A percentile compares a stretch with the other conserved stretches of the same genome.
Conservation (phyloP, 345 rosid genomes). For the Passiflora organensis region DNA sequence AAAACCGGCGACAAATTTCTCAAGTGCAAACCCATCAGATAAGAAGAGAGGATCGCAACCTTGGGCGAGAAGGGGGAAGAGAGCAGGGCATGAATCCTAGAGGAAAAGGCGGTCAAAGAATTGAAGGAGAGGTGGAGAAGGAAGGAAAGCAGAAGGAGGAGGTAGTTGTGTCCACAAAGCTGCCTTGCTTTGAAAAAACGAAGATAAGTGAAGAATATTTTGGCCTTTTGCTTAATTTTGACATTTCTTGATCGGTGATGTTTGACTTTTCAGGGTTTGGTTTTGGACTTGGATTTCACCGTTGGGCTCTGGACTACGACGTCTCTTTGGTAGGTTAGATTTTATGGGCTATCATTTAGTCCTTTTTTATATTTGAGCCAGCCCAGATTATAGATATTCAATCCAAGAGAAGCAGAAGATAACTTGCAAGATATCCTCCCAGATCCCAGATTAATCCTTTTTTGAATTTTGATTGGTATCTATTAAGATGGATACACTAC, state of each 20-base stretch:
- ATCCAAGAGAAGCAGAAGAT: too few species aligned
- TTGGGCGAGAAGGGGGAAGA: neutral
- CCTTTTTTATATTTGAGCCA: too few species aligned
- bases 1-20: neutral
- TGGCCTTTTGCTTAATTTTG: neutral
- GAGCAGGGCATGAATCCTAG: neutral
- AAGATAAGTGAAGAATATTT: neutral
- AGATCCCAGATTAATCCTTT: too few species aligned
- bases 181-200: neutral
- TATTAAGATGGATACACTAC: too few species aligned
- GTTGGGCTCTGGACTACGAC: too few species aligned
- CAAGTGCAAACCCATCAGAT: slow-evolving; percentile 6
- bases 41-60: neutral
- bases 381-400: too few species aligned
- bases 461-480: too few species aligned
- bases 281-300: too few species aligned
- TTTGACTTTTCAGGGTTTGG: too few species aligned
- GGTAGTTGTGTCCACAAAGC: neutral
- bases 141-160: neutral
- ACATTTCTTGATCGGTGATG: neutral
- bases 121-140: neutral
- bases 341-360: too few species aligned
- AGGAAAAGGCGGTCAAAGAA: neutral
- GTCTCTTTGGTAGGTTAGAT: too few species aligned
- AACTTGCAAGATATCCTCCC: too few species aligned